phyloP scores from a whole-genome alignment of 441 rosid species.

The Euphorbia corollata region DNA sequence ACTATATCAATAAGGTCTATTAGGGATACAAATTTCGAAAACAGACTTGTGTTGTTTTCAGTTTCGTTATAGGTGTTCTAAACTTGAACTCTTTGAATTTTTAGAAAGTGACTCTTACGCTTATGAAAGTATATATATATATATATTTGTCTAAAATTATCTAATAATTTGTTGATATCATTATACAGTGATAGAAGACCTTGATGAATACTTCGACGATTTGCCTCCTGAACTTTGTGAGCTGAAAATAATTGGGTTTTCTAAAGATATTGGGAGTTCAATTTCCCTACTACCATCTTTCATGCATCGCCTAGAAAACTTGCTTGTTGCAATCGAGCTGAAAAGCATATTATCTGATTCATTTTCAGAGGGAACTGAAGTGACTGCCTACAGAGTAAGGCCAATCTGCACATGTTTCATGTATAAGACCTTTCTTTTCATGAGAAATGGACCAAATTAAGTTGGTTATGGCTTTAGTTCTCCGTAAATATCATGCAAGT shows the following conservation, averaged over 20 bases:
- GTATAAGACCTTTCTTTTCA: constrained; percentile 21
- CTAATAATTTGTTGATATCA: constrained; percentile 16
- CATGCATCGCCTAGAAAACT: constrained; percentile 87
- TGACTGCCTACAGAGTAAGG: constrained; percentile 64
- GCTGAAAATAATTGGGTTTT: constrained; percentile 80
- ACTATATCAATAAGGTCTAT: too few species aligned
- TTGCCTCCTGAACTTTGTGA: constrained; percentile 86
- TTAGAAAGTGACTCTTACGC: neutral
- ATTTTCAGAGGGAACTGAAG: constrained; percentile 67
- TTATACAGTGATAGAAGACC: constrained; percentile 55
- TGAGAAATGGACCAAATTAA: constrained; percentile 10
- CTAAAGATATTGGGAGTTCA: constrained; percentile 91
- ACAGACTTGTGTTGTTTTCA: too few species aligned
- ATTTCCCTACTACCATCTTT: constrained; percentile 83
- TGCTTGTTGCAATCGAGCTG: constrained; percentile 91
- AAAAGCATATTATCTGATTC: constrained; percentile 55
- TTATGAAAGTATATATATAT: neutral
- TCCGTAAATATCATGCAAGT: constrained; percentile 5
- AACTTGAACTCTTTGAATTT: too few species aligned
- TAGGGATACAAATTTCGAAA: too few species aligned
- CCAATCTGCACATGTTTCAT: constrained; percentile 13
- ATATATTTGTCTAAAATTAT: neutral
- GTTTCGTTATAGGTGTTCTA: too few species aligned
- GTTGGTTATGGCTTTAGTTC: constrained; percentile 14
- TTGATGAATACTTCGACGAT: constrained; percentile 69